phyloP scores from a whole-genome alignment of 78 protist genomes.

The Planoprotostelium fungivorum region DNA sequence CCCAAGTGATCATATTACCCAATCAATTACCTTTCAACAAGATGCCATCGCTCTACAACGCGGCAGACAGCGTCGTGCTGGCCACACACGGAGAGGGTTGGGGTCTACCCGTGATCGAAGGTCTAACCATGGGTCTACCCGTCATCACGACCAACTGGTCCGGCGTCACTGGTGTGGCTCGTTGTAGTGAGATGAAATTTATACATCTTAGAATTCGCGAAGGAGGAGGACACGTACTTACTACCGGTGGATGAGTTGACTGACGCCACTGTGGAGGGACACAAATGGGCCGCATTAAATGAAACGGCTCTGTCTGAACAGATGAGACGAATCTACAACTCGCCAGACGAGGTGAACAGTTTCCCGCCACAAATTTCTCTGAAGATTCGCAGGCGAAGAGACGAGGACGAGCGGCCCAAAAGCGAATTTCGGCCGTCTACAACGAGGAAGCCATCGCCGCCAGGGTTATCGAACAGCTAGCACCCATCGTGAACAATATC shows the following conservation, averaged over 20 bases:
- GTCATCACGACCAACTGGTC: constrained; percentile 20
- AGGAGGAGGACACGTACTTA: not conserved
- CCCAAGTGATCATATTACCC: not conserved
- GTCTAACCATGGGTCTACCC: constrained; percentile 14
- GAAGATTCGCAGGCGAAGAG: not conserved
- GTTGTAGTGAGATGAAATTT: not conserved
- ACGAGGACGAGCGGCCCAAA: not conserved
- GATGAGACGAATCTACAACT: not conserved
- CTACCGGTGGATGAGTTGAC: not conserved
- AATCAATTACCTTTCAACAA: not conserved
- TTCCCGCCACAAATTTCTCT: not conserved
- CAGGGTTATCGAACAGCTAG: not conserved
- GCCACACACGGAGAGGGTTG: constrained; percentile 44
- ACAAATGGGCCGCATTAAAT: not conserved
- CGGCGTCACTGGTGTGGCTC: constrained; percentile 8
- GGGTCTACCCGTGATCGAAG: constrained; percentile 55
- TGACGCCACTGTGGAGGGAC: not conserved
- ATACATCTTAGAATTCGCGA: not conserved
- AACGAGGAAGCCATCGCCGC: not conserved
- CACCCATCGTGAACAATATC: not conserved
- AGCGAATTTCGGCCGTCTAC: not conserved
- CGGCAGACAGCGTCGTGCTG: constrained; percentile 26
- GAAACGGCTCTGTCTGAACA: not conserved
- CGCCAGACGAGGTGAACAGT: not conserved
- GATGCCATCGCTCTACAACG: constrained; percentile 17